Evolutionary conservation across 257 asterid genomes (phyloP), one percentile per base, ranked within the genome.

Genomic region (Schizonepeta tenuifolia): DNA sequence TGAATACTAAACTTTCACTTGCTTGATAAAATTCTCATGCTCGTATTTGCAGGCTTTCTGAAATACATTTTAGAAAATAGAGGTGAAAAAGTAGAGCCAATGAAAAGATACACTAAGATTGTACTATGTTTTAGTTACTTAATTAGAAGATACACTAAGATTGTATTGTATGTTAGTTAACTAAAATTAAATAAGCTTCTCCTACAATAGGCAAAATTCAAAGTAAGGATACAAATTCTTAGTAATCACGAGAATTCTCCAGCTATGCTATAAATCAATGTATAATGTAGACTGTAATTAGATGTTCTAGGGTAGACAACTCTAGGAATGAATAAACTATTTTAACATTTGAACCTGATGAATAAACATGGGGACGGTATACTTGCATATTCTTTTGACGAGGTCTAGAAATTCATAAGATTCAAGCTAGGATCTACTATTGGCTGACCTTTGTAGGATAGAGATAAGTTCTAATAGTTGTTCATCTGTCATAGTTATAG

Each of bases 391-490:
- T 57, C 18, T 46, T 33, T 49, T 72, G 55, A 63, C 11, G 31
- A 49, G 7, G 64, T 24, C 13, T 38, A 28, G 21, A 14, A 38
- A 62, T 38, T 28, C 63, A 35, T 15, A 15, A 49, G 35, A 28
- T 18, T 44, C 4, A 50, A 44, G 60, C 13, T 58, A 46, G 41
- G 31, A 20, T 60, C 17, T 46, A 72, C 49, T 33, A 21, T 57
- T 56, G 26, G 12, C 51, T 70, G 33, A 12, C 46, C 40, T 46
- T 59, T 71, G 67, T 58, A 57, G 38, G 60, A 7, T 71, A 11
- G 54, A 47, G 65, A 47, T 28, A 49, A 57, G 17, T 44, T 55
- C 9, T 65, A 9, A 26, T 46, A 38, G 67, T 14, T 31, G 21
- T 58, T 58, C 15, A 7, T 50, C 67, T 54, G 41, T 56, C 56